A percentile compares a stretch with the other conserved stretches of the same genome.
phyloP scores from a whole-genome alignment of 805 yeast genomes.

The Saccharomycopsis babjevae region DNA sequence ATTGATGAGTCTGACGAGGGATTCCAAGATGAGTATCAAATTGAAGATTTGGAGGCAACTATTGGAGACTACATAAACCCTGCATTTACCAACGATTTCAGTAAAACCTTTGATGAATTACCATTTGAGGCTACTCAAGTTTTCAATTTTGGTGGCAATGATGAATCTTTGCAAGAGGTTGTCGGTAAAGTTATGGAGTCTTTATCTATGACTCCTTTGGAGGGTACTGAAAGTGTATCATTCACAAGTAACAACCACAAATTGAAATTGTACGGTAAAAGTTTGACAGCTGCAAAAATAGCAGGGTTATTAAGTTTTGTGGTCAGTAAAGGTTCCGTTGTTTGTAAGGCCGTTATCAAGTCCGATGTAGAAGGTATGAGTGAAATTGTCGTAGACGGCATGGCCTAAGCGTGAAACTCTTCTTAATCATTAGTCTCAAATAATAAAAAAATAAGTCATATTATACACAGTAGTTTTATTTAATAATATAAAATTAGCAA shows the following conservation, averaged over 20 bases:
- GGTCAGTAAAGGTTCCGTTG: conserved; percentile 34
- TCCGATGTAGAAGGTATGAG: conserved; percentile 35
- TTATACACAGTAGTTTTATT: no score
- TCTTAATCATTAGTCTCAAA: no score
- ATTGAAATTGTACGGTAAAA: conserved; percentile 76
- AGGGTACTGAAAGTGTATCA: conserved; percentile 55
- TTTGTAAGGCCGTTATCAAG: conserved; percentile 35
- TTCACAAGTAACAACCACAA: conserved; percentile 46
- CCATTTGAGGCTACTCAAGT: conserved; percentile 50
- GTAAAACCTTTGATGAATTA: conserved; percentile 64
- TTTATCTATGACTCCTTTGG: conserved; percentile 63
- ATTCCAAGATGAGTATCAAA: conserved; percentile 85
- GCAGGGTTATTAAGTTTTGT: conserved; percentile 35
- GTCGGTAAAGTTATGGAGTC: conserved; percentile 42
- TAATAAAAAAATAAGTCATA: no score
- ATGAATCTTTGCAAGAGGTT: conserved; percentile 39
- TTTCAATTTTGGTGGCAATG: conserved; percentile 41
- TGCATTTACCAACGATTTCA: conserved; percentile 67
- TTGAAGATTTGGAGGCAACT: conserved; percentile 63
- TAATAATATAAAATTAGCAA: no score
- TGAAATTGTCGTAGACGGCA: conserved; percentile 41
- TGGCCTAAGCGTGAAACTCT: conserved; percentile 26
- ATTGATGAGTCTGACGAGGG: conserved; percentile 68
- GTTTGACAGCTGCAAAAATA: conserved; percentile 39
- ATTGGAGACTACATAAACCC: conserved; percentile 82